Base-by-base conservation (phyloP, 2,329 filamentous ascomycete species). In the Colletotrichum limetticola region DNA sequence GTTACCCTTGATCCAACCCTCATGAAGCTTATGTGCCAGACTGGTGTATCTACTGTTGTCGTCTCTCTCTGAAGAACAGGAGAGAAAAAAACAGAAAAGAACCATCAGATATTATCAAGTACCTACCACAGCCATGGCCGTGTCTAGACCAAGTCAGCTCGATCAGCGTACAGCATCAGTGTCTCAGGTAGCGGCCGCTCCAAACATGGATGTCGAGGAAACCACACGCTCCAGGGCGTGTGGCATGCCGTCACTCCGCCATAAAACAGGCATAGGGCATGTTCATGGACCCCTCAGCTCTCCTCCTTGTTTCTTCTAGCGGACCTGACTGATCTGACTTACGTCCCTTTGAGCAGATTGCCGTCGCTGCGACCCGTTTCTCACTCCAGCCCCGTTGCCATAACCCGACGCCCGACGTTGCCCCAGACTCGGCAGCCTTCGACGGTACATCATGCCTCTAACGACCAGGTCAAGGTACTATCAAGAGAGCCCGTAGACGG, bases 381-480 rank as follows among this genome's bases (percentile, higher is more conserved):
- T 14, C 63, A 77, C 49, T 74, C 77, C 28, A 75, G 75, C 52
- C 78, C 78, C 63, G 76, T 77, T 3, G 60, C 49, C 59, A 69
- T 22, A 77, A 76, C 26, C 74, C 72, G 46, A 67, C 72, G 52
- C 68, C 72, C n/a, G 74, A 78, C 32, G n/a, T 26, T 49, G 49
- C 35, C 49, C 24, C 37, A 19, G 11, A 60, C 65, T 55, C 58
- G 52, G 24, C 56, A 30, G 24, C n/a, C 59, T 53, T 32, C 26
- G 24, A 16, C 30, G 37, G 30, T n/a, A 60, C 37, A 59, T 53
- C 52, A 46, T 37, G 24, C 49, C 16, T 55, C 60, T 69, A 16
- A 56, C 35, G 30, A 67, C 66, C 28, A 66, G 66, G 59, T 75
- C 72, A 57, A 79, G 77, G 76, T 78, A 78, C 66, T 78, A 79